Base-by-base conservation (phyloP, 129 eudicot species). In the Artemisia tridentata region DNA sequence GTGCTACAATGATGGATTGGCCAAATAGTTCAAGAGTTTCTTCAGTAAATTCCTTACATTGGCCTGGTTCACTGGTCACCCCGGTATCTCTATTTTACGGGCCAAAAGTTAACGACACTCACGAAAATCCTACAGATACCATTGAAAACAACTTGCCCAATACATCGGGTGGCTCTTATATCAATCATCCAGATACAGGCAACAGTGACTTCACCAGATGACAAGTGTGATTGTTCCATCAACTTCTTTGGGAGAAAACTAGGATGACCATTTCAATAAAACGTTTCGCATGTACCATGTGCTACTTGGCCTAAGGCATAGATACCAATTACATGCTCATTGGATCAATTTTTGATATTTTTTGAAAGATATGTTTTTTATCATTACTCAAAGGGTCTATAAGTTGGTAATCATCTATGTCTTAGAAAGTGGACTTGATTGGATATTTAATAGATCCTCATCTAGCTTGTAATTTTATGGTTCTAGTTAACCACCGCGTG, bases 11-110 rank as follows among this genome's bases (percentile, higher is more conserved):
- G 79, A 66, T 45, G 73, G 73, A 25, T 51, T 66, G 71, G 64
- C 73, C 73, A 75, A 52, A 27, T 56, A 29, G 67, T 67, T 66
- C 73, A 27, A 25, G 60, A 29, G 67, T 11, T n/a, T 43, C 54
- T 7, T 16, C 55, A 6, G 27, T 4, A 16, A 56, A 38, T 38
- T 7, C 45, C 45, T 38, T 41, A 8, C 58, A 43, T 15, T 25
- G 27, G 59, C 59, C 69, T 0, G 51, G 38, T 72, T 72, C 76
- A 59, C 3, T 25, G 14, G 34, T 25, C 47, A 65, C 48, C 48
- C 66, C 57, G 3, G 31, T 20, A 43, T 43, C 19, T n/a, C 67
- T 23, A 11, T 65, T 20, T 57, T 18, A 21, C 0, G 50, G 73
- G 48, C 67, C 76, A 48, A 11, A 46, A 11, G 50, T 48, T 72